Base-by-base conservation (phyloP, 495 filamentous ascomycete genomes). In the Aspergillus heteromorphus region DNA sequence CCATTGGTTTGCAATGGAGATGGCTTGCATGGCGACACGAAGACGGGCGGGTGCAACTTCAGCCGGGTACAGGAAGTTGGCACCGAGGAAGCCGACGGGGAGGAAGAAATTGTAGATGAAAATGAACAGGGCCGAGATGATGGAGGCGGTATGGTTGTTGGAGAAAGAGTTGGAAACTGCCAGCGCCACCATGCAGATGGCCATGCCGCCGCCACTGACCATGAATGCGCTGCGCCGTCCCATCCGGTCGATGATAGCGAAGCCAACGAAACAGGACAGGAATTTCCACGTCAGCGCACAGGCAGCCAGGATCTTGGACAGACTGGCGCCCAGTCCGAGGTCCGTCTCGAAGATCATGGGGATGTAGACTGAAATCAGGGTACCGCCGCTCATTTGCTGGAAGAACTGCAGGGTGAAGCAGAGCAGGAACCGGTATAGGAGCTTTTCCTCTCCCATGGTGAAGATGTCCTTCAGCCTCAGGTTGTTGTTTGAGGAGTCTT, bases 31-130 rank as follows among this genome's bases (percentile, higher is more conserved):
- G 1, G 71, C 70, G n/a, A 73, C 73, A n/a, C 78, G 73, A 21
- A 80, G 66, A 6, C 66, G 53, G 8, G 74, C 55, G 51, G 77
- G 73, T 4, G 71, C 70, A 40, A 82, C 70, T 60, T 82, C 79
- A 11, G 78, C 70, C 21, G 72, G 71, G 62, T 79, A 79, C 19
- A 79, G 62, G 59, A 74, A 82, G 27, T 74, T 78, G 49, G 73
- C 73, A 11, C 77, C 77, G 1, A 79, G 61, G 67, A 77, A 82
- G 0, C 77, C 78, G 45, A 76, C 59, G 7, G 78, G 75, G 42
- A 79, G 71, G 67, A 80, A 82, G 40, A 67, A 70, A 60, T 74
- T 78, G 67, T 73, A 83, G 10, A 74, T 57, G 65, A 72, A 79
- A 20, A 79, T 65, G 30, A 75, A 71, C 1, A 74, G 53, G 45